phyloP scores from a whole-genome alignment of 2,329 filamentous ascomycete species.

The Monilinia vaccinii-corymbosi region DNA sequence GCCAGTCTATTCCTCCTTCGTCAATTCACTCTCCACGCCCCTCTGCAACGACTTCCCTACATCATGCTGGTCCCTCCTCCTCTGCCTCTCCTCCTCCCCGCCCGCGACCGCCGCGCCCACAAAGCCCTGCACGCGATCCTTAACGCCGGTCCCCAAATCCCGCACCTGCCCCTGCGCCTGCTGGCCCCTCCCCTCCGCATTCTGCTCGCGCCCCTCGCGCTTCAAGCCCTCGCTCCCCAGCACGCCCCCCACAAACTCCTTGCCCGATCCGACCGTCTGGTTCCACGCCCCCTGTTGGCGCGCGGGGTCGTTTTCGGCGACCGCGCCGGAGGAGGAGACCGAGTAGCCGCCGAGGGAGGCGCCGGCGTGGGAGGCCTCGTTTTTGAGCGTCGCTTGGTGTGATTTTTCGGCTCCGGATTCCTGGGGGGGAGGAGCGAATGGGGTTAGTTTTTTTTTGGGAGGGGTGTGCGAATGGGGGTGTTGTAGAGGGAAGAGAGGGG shows the following conservation, averaged over 20 bases:
- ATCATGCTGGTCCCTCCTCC: conserved; percentile 62
- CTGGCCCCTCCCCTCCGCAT: conserved; percentile 67
- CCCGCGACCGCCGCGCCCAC: conserved; percentile 64
- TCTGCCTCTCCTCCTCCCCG: conserved; percentile 54
- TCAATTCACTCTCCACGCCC: conserved; percentile 70
- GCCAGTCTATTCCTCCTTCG: conserved; percentile 53
- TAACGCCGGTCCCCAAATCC: conserved; percentile 61
- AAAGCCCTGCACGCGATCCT: conserved; percentile 59
- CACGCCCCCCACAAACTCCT: conserved; percentile 70
- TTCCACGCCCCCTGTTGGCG: conserved; percentile 70
- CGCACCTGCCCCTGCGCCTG: conserved; percentile 75
- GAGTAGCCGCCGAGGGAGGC: conserved; percentile 65
- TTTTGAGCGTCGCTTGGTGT: conserved; percentile 54
- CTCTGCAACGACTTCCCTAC: conserved; percentile 76
- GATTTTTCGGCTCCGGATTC: conserved; percentile 41
- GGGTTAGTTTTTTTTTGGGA: conserved; percentile 1
- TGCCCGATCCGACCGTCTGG: conserved; percentile 79
- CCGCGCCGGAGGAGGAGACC: conserved; percentile 58
- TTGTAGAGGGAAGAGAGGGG: background rate
- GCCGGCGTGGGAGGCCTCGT: conserved; percentile 66
- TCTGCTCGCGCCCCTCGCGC: conserved; percentile 66
- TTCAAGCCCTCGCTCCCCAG: conserved; percentile 71
- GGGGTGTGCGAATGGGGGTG: background rate
- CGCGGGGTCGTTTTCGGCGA: conserved; percentile 63
- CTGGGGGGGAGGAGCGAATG: background rate